Percentiles rank a stretch among this genome's conserved stretches.
Evolutionary conservation across 306 rosid genomes (phyloP).

Genomic region (Dryas drummondii): DNA sequence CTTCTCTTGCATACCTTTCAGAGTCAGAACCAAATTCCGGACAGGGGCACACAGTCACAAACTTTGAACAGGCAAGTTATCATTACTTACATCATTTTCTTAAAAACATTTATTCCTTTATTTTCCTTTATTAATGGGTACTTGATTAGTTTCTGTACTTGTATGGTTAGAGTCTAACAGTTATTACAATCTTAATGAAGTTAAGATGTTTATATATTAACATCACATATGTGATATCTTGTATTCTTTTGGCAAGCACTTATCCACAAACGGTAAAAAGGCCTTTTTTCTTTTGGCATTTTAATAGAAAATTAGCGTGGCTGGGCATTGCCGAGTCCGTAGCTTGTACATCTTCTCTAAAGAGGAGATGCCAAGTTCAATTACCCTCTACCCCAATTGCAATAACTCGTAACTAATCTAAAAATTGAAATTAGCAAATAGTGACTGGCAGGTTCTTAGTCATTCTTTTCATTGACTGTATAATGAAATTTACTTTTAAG

Average conservation of each 20-base stretch:
- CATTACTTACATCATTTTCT: neutral
- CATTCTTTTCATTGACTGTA: constrained; percentile 2
- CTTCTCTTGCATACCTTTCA: constrained; percentile 64
- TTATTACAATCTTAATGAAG: neutral
- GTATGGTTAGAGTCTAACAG: neutral
- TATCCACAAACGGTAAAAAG: no score
- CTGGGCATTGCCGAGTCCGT: neutral
- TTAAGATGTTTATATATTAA: neutral
- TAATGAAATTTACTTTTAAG: neutral
- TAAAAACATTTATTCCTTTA: no score
- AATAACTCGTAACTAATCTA: neutral
- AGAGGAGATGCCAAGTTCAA: constrained; percentile 9
- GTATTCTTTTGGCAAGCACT: neutral
- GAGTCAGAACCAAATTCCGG: constrained; percentile 38
- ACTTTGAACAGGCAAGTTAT: constrained; percentile 64
- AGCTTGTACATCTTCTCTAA: neutral
- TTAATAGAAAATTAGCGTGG: neutral
- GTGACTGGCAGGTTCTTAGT: neutral
- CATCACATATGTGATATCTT: neutral
- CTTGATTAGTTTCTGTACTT: neutral
- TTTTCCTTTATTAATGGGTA: neutral
- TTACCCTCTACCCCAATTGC: neutral
- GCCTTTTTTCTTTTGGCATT: neutral
- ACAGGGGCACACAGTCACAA: constrained; percentile 29
- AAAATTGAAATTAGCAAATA: neutral